phyloP scores from a whole-genome alignment of 1,139 yeast species.

The Hemisphaericaspora subhashii region DNA sequence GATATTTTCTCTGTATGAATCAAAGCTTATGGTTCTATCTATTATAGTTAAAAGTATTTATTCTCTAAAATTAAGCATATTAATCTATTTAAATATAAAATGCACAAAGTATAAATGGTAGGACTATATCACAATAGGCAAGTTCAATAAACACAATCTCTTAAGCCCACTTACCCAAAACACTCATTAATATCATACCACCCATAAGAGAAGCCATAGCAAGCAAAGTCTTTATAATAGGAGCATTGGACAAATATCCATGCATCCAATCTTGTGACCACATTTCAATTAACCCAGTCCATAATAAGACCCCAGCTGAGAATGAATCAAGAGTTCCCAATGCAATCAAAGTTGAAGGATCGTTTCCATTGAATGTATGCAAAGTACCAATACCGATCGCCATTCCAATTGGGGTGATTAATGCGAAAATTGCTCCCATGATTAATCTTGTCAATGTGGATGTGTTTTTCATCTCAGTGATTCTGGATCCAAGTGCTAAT shows the following conservation, averaged over 20 bases:
- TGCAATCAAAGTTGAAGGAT: conserved; percentile 29
- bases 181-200: conserved; percentile 39
- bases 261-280: conserved; percentile 35
- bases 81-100: no score
- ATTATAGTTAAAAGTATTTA: no score
- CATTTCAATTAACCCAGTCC: conserved; percentile 37
- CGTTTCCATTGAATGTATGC: conserved; percentile 29
- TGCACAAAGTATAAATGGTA: no score
- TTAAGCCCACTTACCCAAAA: conserved; percentile 40
- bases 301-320: conserved; percentile 36
- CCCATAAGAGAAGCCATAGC: conserved; percentile 25
- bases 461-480: conserved; percentile 38
- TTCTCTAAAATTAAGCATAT: no score
- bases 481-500: conserved; percentile 40
- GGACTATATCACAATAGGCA: no score
- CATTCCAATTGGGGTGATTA: conserved; percentile 40
- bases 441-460: conserved; percentile 21
- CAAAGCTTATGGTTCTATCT: no score
- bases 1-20: no score
- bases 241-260: conserved; percentile 25
- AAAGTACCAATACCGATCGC: conserved; percentile 39
- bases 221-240: conserved; percentile 18
- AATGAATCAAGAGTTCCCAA: conserved; percentile 35
- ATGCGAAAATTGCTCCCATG: conserved; percentile 29
- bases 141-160: background rate